Base-by-base conservation (phyloP, 768 basidiomycete genomes). In the Trametes coccinea region DNA sequence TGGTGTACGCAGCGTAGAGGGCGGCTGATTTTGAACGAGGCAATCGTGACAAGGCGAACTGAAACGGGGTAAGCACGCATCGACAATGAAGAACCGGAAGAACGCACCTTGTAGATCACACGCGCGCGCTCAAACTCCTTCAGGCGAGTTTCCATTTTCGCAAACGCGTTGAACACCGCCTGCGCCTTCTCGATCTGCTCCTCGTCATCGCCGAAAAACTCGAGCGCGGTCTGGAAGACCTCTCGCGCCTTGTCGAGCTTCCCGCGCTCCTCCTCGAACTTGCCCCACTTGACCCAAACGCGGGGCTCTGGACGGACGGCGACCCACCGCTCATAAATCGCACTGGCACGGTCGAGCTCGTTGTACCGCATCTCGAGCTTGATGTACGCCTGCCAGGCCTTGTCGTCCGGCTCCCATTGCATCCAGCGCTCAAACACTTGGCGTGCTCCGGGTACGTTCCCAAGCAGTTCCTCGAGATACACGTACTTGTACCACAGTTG, bases 401-500 rank as follows among this genome's bases (percentile, higher is more conserved):
- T 98, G 84, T 98, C 97, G 69, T 98, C 95, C 0, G 97, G 97
- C 72, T 98, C 97, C 97, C 97, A 98, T 66, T 93, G 85, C 94
- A 98, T 96, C 97, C 97, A 99, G 48, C 97, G 85, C 74, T 99
- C 97, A 64, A 98, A 99, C 57, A 98, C 93, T 72, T 98, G 96
- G 8, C 97, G 87, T 1, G 95, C 95, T 41, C 97, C 97, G 1
- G 95, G 86, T 34, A 99, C 89, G 70, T 99, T 98, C 69, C 95
- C 90, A 11, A 99, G 83, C 2, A 99, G 84, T 72, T 99, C 97
- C 72, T 99, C 97, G 56, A 99, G 85, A 75, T 97, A 98, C 61
- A 99, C 96, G 59, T 98, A 99, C 74, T 98, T 98, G 84, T 98
- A 98, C 97, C 97, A 98, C 6, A 99, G 82, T 71, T 96, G 91